A percentile compares a stretch with the other conserved stretches of the same genome.
Conservation (phyloP, 2,329 filamentous ascomycete species). For the Neonectria ditissima region DNA sequence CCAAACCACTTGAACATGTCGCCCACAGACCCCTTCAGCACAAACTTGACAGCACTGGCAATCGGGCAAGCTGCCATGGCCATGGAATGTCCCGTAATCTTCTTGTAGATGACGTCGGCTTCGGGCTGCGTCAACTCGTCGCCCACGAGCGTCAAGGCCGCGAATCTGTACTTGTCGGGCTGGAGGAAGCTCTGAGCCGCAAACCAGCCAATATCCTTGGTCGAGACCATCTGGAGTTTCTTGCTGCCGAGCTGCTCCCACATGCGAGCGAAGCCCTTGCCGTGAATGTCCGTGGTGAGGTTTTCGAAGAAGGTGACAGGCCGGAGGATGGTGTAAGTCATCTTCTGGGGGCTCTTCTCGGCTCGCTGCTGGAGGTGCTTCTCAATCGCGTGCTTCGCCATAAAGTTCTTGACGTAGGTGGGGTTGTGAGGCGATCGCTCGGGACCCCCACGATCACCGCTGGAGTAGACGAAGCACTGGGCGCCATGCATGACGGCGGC, state of each 20-base stretch:
- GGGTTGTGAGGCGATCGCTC: constrained; percentile 59
- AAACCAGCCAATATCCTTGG: constrained; percentile 56
- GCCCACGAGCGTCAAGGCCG: constrained; percentile 29
- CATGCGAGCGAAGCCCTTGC: constrained; percentile 47
- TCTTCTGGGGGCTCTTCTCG: constrained; percentile 50
- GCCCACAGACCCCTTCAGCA: constrained; percentile 26
- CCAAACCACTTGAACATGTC: constrained; percentile 36
- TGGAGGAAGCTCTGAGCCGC: constrained; percentile 53
- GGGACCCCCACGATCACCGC: constrained; percentile 67
- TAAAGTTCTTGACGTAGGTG: constrained; percentile 68
- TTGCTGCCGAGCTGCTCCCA: constrained; percentile 35
- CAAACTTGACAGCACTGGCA: constrained; percentile 28
- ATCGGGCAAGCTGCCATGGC: constrained; percentile 25
- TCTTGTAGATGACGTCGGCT: constrained; percentile 26
- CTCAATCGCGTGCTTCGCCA: constrained; percentile 68
- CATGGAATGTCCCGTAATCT: constrained; percentile 16
- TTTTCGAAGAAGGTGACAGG: constrained; percentile 71
- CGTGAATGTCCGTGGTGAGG: constrained; percentile 46
- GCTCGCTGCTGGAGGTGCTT: constrained; percentile 60
- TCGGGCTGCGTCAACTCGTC: constrained; percentile 34
- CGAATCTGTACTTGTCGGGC: constrained; percentile 41
- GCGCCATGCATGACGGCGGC: constrained; percentile 63
- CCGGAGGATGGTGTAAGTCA: constrained; percentile 69
- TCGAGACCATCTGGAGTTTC: constrained; percentile 52
- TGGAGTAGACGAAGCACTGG: constrained; percentile 68